Evolutionary conservation across 2,329 filamentous ascomycete species (phyloP), one percentile per base, ranked within the genome.

Genomic region (Gnomoniopsis sp.): DNA sequence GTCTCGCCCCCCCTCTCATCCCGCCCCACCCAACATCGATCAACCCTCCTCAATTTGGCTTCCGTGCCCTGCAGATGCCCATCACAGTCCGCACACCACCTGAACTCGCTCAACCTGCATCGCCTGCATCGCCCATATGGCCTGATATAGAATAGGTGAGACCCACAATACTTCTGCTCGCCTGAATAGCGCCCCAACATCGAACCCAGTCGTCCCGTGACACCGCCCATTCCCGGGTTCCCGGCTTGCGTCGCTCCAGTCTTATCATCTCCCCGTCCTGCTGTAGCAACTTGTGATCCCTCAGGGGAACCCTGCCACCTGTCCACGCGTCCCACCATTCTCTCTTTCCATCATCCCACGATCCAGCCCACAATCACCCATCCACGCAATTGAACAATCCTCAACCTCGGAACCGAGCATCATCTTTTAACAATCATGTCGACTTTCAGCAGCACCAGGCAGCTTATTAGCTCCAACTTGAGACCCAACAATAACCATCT

Each of bases 291-390:
- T 23, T 10, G 14, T 34, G 44, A 36, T 2, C 36, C 47, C 19
- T 58, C 55, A 58, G 55, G 55, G 53, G 55, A 58, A 54, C 56
- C 55, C 43, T 52, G 51, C 46, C 30, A 22, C 17, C 30, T 51
- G 53, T 30, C 53, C 53, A 36, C 53, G 49, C 57, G 43, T 56
- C 56, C 56, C 47, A 33, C 50, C 38, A 15, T 30, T 46, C 49
- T 33, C 26, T 21, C 34, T 41, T 21, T 55, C 46, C 21, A 11
- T 4, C 17, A 23, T 26, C 11, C 46, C 46, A n/a, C 7, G 30
- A 50, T 8, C 19, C 34, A 38, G 19, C 6, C 7, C 22, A 49
- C 38, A 22, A 22, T 21, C 30, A 33, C 33, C 38, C 36, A 21
- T 53, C 44, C 22, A 50, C 26, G 26, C 26, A 30, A 30, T 30